A percentile compares a stretch with the other conserved stretches of the same genome.
Conservation (phyloP, 306 rosid species). For the Pyrus betulifolia region DNA sequence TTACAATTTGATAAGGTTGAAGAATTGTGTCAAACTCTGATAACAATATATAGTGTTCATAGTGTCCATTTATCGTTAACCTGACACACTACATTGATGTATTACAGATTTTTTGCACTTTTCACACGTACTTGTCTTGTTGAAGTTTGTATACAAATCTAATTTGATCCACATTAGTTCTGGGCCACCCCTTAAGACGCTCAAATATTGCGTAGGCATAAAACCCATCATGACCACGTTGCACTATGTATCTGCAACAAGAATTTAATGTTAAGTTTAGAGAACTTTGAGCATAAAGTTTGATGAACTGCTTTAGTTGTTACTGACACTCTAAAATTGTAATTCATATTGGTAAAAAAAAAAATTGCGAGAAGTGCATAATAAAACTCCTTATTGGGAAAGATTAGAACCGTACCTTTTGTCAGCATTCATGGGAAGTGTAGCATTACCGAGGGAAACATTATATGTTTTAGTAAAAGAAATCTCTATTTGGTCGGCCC, state of each 20-base stretch:
- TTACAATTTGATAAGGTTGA: no score
- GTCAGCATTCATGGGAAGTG: constrained; percentile 53
- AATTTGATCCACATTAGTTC: constrained; percentile 31
- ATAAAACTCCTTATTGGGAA: no score
- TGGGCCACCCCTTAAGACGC: constrained; percentile 44
- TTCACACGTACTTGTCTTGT: constrained; percentile 21
- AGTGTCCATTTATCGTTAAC: no score
- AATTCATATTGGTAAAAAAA: no score
- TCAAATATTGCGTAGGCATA: constrained; percentile 54
- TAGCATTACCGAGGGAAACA: constrained; percentile 2
- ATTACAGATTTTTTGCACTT: neutral
- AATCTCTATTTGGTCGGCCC: constrained; percentile 44
- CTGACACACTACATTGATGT: neutral
- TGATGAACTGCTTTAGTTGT: no score
- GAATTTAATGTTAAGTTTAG: neutral
- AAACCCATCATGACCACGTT: constrained; percentile 51
- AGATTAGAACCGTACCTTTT: constrained; percentile 35
- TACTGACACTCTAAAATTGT: no score
- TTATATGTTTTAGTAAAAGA: constrained; percentile 55
- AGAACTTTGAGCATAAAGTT: no score
- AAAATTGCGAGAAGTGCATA: no score
- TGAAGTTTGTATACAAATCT: constrained; percentile 54
- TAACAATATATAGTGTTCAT: no score
- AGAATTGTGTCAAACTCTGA: no score
- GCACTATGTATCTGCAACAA: constrained; percentile 46